A percentile compares a stretch with the other conserved stretches of the same genome.
These are phyloP conservation scores for Claviceps monticola DNA, from an alignment of 2,329 filamentous ascomycete species.

Conservation along the genomic window DNA sequence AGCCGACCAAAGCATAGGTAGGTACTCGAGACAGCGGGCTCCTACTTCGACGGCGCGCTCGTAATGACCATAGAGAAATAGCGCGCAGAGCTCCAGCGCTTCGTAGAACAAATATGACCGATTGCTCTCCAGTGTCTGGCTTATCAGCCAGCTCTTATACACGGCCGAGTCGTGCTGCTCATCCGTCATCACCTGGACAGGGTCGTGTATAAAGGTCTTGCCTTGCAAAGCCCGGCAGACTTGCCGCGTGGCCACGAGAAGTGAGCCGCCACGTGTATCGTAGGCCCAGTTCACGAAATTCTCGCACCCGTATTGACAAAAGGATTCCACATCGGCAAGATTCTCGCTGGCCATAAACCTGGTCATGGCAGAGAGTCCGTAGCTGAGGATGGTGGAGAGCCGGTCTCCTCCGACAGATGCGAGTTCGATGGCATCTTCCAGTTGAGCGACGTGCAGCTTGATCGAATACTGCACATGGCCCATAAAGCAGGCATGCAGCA, in stretches of 20 bases:
- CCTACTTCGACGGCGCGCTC: slow-evolving; percentile 44
- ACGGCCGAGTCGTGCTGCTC: slow-evolving; percentile 44
- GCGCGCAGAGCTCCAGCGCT: slow-evolving; percentile 46
- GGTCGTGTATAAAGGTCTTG: slow-evolving; percentile 44
- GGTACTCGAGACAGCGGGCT: slow-evolving; percentile 30
- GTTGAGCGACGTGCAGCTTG: slow-evolving; percentile 38
- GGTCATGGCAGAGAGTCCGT: slow-evolving; percentile 52
- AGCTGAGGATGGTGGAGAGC: slow-evolving; percentile 56
- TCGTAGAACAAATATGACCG: slow-evolving; percentile 56
- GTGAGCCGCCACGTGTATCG: slow-evolving; percentile 56
- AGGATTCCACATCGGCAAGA: slow-evolving; percentile 53
- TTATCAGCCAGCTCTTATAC: slow-evolving; percentile 46
- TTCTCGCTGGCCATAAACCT: slow-evolving; percentile 59
- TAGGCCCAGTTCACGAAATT: slow-evolving; percentile 60
- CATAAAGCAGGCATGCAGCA: slow-evolving; percentile 54
- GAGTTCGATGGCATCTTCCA: slow-evolving; percentile 54
- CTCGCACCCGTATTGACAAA: slow-evolving; percentile 57
- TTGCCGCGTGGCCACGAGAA: slow-evolving; percentile 54
- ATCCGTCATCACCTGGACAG: slow-evolving; percentile 50
- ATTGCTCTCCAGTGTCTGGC: slow-evolving; percentile 42
- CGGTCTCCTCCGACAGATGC: slow-evolving; percentile 55
- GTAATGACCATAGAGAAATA: slow-evolving; percentile 51
- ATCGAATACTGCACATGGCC: slow-evolving; percentile 57
- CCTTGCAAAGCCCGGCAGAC: slow-evolving; percentile 57
- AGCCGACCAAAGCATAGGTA: slow-evolving; percentile 42